These are phyloP conservation scores for Melastoma candidum DNA, from an alignment of 441 rosid genomes.

Conservation along the genomic window DNA sequence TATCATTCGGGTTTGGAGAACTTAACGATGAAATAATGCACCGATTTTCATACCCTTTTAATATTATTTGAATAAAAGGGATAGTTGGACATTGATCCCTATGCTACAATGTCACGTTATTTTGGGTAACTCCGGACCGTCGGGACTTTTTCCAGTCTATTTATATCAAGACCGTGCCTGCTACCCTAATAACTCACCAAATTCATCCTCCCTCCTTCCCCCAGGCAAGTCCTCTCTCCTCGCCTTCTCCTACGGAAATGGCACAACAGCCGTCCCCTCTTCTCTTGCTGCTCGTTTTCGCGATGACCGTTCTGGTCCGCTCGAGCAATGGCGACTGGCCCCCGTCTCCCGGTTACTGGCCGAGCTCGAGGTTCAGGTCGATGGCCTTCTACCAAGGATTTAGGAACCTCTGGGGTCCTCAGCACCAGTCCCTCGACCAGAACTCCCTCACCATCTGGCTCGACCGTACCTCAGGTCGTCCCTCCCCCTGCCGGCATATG, in stretches of 20 bases:
- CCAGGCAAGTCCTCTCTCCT: too few species aligned
- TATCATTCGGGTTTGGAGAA: too few species aligned
- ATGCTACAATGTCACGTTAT: too few species aligned
- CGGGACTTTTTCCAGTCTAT: too few species aligned
- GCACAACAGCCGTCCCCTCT: constrained; percentile 23
- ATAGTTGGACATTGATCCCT: too few species aligned
- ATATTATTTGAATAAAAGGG: too few species aligned
- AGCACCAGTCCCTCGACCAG: constrained; percentile 58
- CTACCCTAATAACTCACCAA: too few species aligned
- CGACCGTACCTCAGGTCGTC: constrained; percentile 61
- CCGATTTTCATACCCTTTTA: too few species aligned
- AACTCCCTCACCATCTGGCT: constrained; percentile 76
- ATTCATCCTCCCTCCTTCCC: too few species aligned
- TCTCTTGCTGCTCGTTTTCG: not conserved
- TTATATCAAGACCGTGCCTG: too few species aligned
- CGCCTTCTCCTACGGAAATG: constrained; percentile 16
- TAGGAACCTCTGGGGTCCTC: constrained; percentile 80
- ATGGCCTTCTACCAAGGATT: constrained; percentile 60
- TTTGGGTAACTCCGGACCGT: too few species aligned
- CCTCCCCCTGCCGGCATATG: not conserved
- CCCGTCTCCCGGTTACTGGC: constrained; percentile 91
- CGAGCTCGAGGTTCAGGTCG: constrained; percentile 62
- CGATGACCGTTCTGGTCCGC: constrained; percentile 28
- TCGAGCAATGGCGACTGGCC: constrained; percentile 52
- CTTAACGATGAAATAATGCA: too few species aligned